Base-by-base conservation (phyloP, 1,284 basidiomycete species). In the Malassezia vespertilionis region DNA sequence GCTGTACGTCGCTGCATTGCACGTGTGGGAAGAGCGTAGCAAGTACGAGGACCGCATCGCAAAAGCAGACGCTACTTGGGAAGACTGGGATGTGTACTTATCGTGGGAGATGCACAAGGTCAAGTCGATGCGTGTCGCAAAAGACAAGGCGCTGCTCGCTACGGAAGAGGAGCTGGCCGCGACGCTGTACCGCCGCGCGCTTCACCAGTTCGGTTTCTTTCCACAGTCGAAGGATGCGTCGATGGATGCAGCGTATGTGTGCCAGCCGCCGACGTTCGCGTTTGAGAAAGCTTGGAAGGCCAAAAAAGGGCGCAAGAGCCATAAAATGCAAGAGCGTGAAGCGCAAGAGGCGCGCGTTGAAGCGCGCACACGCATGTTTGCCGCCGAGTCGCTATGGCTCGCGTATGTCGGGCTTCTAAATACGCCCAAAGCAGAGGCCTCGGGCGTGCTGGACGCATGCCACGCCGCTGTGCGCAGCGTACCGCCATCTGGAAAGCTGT, bases 321-420 rank as follows among this genome's bases (percentile, higher is more conserved):
- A 41, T 21, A 46, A 46, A 24, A 42, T 54, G 11, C 40, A 48
- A 12, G 37, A 49, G 36, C 46, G 49, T 17, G 41, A 51, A 9
- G 32, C 35, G 7, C 40, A 45, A 7, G 46, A 44, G 46, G 57
- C 56, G 22, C 45, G 56, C 0, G 47, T 58, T 5, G 42, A 53
- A 0, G 45, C 48, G 23, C 31, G 50, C 3, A 43, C 57, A 26
- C 23, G 46, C 1, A 41, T 52, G 2, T 15, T 49, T 12, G 40
- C 54, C 1, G 56, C 59, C 0, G 61, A 57, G 26, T 45, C 54
- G 20, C 30, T 69, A 2, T 69, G 66, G 66, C 46, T 53, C 15
- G 65, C 65, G 38, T 66, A 61, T 40, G 37, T 40, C 2, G 27
- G 37, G 24, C 44, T 58, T 17, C 15, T 55, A 14, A 21, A 21